These are phyloP conservation scores for Pleurotus tuoliensis DNA, from an alignment of 768 basidiomycete genomes.

Conservation along the genomic window DNA sequence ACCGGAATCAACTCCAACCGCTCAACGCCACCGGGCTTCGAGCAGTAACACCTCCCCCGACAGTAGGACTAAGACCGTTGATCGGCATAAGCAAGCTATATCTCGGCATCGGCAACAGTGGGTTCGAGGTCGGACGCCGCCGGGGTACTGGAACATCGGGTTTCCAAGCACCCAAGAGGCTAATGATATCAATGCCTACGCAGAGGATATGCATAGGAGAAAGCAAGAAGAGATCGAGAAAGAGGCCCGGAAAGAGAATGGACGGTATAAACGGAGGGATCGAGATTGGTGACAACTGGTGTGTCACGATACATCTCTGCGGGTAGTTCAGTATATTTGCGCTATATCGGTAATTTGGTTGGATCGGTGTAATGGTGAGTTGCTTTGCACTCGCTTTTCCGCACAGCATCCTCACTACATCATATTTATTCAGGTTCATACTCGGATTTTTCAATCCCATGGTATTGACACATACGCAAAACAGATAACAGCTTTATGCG, in stretches of 20 bases:
- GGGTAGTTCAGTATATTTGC: not conserved
- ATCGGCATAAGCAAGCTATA: constrained; percentile 63
- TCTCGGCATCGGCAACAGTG: constrained; percentile 73
- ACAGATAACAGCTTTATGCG: not conserved
- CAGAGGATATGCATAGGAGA: constrained; percentile 65
- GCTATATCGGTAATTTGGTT: not conserved
- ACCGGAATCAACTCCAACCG: constrained; percentile 35
- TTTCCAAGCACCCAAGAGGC: constrained; percentile 87
- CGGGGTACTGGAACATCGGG: constrained; percentile 86
- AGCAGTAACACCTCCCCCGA: constrained; percentile 7
- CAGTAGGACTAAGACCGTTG: constrained; percentile 24
- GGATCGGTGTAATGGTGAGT: not conserved
- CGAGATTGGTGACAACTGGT: not conserved
- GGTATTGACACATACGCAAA: too few relatives aligned
- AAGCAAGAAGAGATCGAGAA: constrained; percentile 57
- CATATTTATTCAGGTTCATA: too few relatives aligned
- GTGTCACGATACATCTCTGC: not conserved
- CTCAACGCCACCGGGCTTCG: constrained; percentile 14
- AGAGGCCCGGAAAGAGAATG: constrained; percentile 51
- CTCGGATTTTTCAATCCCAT: too few relatives aligned
- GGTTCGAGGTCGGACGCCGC: constrained; percentile 72
- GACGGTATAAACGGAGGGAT: constrained; percentile 29
- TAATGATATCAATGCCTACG: constrained; percentile 67
- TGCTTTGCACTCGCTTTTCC: too few relatives aligned
- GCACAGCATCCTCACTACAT: too few relatives aligned